A percentile compares a stretch with the other conserved stretches of the same genome.
Evolutionary conservation across 805 yeast species (phyloP).

Genomic region (Hanseniaspora singularis): DNA sequence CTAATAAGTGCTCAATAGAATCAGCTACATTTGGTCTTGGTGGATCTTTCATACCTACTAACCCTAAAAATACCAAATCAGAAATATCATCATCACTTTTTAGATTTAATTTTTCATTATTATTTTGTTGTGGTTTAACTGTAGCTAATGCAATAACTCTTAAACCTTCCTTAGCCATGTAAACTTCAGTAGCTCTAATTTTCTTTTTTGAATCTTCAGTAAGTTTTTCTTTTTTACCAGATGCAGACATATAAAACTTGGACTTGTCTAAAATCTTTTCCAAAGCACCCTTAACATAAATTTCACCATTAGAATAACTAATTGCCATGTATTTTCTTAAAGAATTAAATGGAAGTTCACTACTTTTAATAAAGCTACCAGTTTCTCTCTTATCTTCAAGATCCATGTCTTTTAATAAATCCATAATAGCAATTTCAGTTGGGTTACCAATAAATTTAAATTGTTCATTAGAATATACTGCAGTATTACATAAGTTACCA

Average conservation of each 20-base stretch:
- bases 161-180: conserved; percentile 70
- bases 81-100: conserved; percentile 35
- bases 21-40: conserved; percentile 78
- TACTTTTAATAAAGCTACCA: conserved; percentile 37
- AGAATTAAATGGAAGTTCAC: conserved; percentile 79
- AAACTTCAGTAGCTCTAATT: conserved; percentile 47
- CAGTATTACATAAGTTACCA: conserved; percentile 67
- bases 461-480: conserved; percentile 54
- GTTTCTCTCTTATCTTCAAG: conserved; percentile 57
- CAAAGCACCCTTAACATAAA: conserved; percentile 81
- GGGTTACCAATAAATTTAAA: conserved; percentile 80
- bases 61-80: conserved; percentile 66
- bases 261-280: conserved; percentile 60
- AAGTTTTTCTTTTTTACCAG: conserved; percentile 49
- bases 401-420: conserved; percentile 57
- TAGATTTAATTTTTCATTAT: conserved; percentile 19
- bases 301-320: conserved; percentile 44
- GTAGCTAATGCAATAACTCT: conserved; percentile 76
- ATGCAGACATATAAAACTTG: conserved; percentile 43
- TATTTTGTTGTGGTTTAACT: conserved; percentile 26
- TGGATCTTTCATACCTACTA: conserved; percentile 95
- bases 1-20: conserved; percentile 62
- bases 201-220: conserved; percentile 37
- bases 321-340: conserved; percentile 86
- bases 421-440: conserved; percentile 83